phyloP scores from a whole-genome alignment of 495 filamentous ascomycete species.

The Lepraria neglecta region DNA sequence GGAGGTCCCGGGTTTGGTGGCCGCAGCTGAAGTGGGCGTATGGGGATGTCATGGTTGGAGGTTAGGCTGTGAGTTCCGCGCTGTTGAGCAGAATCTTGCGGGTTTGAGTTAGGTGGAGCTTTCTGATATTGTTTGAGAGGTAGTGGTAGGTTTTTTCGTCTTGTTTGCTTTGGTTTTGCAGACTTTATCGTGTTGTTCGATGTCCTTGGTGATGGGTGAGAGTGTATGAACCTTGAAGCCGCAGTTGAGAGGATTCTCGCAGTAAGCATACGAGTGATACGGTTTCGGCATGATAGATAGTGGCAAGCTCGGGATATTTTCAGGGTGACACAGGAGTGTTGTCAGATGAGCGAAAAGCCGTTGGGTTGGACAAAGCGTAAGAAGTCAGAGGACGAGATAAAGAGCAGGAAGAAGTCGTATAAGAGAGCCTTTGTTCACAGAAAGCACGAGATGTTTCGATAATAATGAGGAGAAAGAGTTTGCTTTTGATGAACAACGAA shows the following conservation, averaged over 20 bases:
- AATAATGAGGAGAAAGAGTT: no score
- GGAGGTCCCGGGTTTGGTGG: not conserved
- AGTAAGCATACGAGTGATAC: conserved; percentile 4
- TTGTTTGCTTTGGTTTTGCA: not conserved
- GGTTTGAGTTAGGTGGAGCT: not conserved
- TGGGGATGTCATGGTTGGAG: conserved; percentile 16
- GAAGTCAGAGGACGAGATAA: not conserved
- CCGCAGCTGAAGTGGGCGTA: not conserved
- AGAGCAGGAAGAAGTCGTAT: not conserved
- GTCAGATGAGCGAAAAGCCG: no score
- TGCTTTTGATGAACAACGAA: no score
- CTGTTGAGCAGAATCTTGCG: not conserved
- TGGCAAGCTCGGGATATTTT: not conserved
- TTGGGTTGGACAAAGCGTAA: not conserved
- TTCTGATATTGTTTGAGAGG: not conserved
- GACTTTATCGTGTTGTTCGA: not conserved
- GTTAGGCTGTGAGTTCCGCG: not conserved
- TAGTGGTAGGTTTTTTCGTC: not conserved
- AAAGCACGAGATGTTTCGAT: no score
- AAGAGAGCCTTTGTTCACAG: not conserved
- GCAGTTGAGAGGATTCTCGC: not conserved
- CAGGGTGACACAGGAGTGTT: no score
- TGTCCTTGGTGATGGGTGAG: not conserved
- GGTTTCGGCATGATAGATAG: not conserved
- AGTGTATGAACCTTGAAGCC: not conserved